Conservation (phyloP, 176 grass and related monocot genomes). For the Bothriochloa decipiens region DNA sequence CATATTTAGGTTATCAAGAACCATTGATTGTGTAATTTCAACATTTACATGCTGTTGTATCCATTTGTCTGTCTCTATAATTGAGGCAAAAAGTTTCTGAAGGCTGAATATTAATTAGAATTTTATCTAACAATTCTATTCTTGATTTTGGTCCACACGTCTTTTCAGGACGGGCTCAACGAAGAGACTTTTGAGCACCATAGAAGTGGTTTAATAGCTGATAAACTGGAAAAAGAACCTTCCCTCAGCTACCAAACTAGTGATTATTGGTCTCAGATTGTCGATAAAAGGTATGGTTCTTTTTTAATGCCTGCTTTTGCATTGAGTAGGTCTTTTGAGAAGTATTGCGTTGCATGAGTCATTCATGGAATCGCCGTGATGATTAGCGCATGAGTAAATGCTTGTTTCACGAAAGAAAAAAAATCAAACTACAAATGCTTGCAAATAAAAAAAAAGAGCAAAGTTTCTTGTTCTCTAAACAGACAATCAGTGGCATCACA, state of each 20-base stretch:
- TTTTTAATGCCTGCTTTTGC: slow-evolving; percentile 9
- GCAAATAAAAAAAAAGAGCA: background rate
- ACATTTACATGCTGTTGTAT: slow-evolving; percentile 1
- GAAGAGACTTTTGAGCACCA: slow-evolving; percentile 89
- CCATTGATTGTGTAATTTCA: background rate
- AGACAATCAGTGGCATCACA: background rate
- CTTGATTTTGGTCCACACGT: slow-evolving; percentile 24
- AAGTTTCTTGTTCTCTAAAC: background rate
- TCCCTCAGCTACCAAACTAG: slow-evolving; percentile 83
- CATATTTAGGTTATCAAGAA: background rate
- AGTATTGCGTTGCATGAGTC: background rate
- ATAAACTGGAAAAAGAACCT: slow-evolving; percentile 93
- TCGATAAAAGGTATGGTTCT: slow-evolving; percentile 80
- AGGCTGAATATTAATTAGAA: slow-evolving; percentile 30
- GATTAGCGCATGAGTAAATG: background rate
- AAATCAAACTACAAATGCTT: slow-evolving; percentile 5
- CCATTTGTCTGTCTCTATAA: background rate
- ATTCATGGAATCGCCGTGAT: background rate
- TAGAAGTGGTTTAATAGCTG: slow-evolving; percentile 86
- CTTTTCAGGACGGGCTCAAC: slow-evolving; percentile 62
- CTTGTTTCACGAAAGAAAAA: background rate
- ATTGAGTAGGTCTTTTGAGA: background rate
- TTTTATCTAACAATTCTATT: slow-evolving; percentile 2
- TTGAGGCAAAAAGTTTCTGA: background rate
- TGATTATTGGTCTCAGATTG: slow-evolving; percentile 85